Conservation (phyloP, 257 asterid genomes). For the Forsythia suspensa region DNA sequence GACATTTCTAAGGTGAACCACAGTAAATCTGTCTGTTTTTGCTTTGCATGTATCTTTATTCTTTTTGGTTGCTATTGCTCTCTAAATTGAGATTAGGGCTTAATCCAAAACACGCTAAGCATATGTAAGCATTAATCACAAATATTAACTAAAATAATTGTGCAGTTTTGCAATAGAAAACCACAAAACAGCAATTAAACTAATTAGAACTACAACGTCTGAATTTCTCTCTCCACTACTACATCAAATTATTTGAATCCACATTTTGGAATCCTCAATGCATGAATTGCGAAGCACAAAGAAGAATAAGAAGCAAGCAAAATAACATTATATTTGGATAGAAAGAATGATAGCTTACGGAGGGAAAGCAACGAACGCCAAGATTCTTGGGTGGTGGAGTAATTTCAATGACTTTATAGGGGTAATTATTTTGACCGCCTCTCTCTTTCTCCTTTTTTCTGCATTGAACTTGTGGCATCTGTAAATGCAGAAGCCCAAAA, state of each 20-base stretch:
- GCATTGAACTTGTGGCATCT: conserved; percentile 63
- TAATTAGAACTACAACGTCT: too few species aligned
- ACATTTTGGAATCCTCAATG: neutral
- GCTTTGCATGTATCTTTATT: too few species aligned
- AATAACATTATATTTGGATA: too few species aligned
- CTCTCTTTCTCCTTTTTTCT: conserved; percentile 72
- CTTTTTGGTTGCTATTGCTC: neutral
- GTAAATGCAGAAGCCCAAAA: conserved; percentile 20
- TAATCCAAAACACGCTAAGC: neutral
- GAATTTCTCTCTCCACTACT: neutral
- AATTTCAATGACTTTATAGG: conserved; percentile 77
- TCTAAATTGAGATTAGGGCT: neutral
- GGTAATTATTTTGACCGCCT: conserved; percentile 62
- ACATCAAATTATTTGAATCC: neutral
- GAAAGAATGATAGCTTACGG: conserved; percentile 37
- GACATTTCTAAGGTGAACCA: too few species aligned
- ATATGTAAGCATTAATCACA: too few species aligned
- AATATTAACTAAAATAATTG: too few species aligned
- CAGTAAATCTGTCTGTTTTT: neutral
- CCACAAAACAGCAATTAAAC: too few species aligned
- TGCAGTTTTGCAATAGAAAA: too few species aligned
- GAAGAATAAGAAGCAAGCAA: too few species aligned
- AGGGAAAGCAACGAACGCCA: conserved; percentile 82
- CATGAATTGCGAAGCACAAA: neutral
- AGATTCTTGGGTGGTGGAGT: conserved; percentile 93